phyloP scores from a whole-genome alignment of 2,329 filamentous ascomycete genomes.

The Colletotrichum agaves region DNA sequence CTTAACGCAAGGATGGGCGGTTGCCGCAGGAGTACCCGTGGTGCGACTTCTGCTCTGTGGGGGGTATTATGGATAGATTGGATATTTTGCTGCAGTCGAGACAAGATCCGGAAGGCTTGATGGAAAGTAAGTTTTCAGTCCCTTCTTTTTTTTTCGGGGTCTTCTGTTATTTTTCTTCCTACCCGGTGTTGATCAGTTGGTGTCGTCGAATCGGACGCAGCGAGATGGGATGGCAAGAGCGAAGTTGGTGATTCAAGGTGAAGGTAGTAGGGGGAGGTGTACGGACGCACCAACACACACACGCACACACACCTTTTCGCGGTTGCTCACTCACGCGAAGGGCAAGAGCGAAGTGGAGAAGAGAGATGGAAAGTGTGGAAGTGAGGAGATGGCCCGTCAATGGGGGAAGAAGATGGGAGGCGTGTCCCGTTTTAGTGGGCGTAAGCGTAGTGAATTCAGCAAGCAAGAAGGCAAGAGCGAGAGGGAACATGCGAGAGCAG shows the following conservation, averaged over 20 bases:
- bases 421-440: constrained; percentile 13
- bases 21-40: constrained; percentile 33
- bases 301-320: too few relatives aligned
- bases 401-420: constrained; percentile 5
- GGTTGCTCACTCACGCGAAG: not conserved
- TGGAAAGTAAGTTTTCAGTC: constrained; percentile 10
- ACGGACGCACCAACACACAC: constrained; percentile 14
- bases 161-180: not conserved
- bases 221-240: constrained; percentile 36
- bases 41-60: constrained; percentile 36
- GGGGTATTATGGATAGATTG: constrained; percentile 29
- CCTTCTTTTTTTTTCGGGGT: not conserved
- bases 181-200: not conserved
- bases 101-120: constrained; percentile 16
- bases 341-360: constrained; percentile 22
- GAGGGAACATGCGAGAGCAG: not conserved
- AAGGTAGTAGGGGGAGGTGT: constrained; percentile 22
- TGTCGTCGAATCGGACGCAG: constrained; percentile 27
- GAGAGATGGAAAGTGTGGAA: not conserved
- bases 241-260: constrained; percentile 18
- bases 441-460: constrained; percentile 11
- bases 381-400: constrained; percentile 4
- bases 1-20: constrained; percentile 37
- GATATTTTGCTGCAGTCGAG: constrained; percentile 21
- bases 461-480: constrained; percentile 4